Percentiles rank a stretch among this genome's conserved stretches.
phyloP scores from a whole-genome alignment of 352 stramenopile genomes.

The Hyaloperonospora brassicae region DNA sequence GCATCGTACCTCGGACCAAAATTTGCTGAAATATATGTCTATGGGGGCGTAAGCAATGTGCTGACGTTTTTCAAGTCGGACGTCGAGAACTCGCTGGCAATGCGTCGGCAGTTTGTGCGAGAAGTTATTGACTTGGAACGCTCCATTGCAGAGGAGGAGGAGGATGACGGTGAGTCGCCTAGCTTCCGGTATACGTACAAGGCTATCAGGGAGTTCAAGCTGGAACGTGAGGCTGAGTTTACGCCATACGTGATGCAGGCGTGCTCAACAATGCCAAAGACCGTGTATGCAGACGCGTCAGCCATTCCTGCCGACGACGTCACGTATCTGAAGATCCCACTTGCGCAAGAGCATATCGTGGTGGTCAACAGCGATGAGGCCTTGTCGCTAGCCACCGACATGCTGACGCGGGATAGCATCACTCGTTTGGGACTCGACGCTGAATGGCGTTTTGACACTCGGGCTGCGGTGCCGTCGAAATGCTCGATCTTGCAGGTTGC shows the following conservation, averaged over 20 bases:
- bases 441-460: constrained; percentile 56
- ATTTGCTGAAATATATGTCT: constrained; percentile 55
- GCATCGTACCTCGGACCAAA: constrained; percentile 39
- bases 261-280: constrained; percentile 20
- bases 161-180: constrained; percentile 20
- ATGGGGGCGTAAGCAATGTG: constrained; percentile 37
- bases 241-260: constrained; percentile 47
- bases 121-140: constrained; percentile 62
- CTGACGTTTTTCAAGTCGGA: constrained; percentile 60
- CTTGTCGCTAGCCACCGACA: constrained; percentile 36
- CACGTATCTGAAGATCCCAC: constrained; percentile 42
- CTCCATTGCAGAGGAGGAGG: constrained; percentile 20
- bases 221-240: constrained; percentile 62
- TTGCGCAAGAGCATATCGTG: constrained; percentile 36
- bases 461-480: constrained; percentile 39
- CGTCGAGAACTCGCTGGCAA: constrained; percentile 33
- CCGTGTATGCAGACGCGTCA: constrained; percentile 24
- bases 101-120: constrained; percentile 50
- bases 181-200: constrained; percentile 33
- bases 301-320: constrained; percentile 22
- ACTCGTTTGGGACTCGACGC: constrained; percentile 49
- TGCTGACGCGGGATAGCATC: constrained; percentile 38
- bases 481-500: constrained; percentile 64
- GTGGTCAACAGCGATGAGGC: constrained; percentile 55
- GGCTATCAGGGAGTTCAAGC: constrained; percentile 51